Conservation (phyloP, 176 grass and related monocot genomes). For the Juncus inflexus region DNA sequence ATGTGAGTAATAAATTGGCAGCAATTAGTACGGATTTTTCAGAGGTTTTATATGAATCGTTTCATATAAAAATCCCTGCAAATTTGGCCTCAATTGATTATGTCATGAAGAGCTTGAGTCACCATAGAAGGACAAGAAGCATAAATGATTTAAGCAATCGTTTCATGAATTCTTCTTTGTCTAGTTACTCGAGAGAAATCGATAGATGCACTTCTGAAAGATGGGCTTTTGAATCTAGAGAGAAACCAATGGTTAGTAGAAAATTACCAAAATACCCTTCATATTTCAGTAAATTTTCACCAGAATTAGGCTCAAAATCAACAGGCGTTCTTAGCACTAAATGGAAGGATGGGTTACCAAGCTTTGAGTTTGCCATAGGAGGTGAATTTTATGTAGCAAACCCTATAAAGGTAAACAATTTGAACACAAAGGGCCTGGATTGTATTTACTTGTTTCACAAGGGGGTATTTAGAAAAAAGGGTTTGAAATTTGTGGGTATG, state of each 20-base stretch:
- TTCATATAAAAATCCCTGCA: constrained; percentile 27
- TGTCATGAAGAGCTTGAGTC: constrained; percentile 34
- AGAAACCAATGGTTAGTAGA: constrained; percentile 4
- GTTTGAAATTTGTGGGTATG: constrained; percentile 25
- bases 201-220: constrained; percentile 26
- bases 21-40: constrained; percentile 2
- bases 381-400: constrained; percentile 23
- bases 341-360: constrained; percentile 32
- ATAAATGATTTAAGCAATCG: constrained; percentile 24
- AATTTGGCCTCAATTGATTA: constrained; percentile 22
- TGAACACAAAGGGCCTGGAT: constrained; percentile 13
- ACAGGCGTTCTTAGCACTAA: constrained; percentile 34
- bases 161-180: constrained; percentile 5
- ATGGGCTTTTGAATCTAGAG: constrained; percentile 28
- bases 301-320: not conserved
- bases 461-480: not conserved
- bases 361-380: constrained; percentile 29
- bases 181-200: not conserved
- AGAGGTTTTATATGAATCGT: constrained; percentile 11
- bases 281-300: constrained; percentile 16
- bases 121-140: constrained; percentile 17
- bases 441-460: constrained; percentile 41
- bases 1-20: constrained; percentile 18
- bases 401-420: constrained; percentile 32
- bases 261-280: constrained; percentile 14